Base-by-base conservation (phyloP, 1,139 yeast genomes). In the Yamadazyma trypodendri region DNA sequence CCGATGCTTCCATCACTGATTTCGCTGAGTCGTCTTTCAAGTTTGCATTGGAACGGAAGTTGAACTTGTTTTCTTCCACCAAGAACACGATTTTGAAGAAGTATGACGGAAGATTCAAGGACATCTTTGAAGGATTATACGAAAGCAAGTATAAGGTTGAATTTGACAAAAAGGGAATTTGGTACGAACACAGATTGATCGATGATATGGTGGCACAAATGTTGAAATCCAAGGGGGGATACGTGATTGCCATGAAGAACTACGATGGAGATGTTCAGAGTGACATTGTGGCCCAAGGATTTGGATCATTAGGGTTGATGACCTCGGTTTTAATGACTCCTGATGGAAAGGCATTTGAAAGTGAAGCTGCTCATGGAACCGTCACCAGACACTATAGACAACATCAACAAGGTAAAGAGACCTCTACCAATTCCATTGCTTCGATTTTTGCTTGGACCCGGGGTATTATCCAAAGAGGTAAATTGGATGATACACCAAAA, bases 191-290 rank as follows among this genome's bases (percentile, higher is more conserved):
- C 60, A 79, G 94, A 64, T 73, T 84, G 50, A 84, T 84, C 47
- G 94, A 84, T 60, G 94, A 84, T 59, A 84, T 84, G 90, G 94
- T 84, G 46, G 94, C 94, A 4, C 94, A 84, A 64, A 84, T 84
- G 94, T 67, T 84, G 58, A 84, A 84, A 61, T 83, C 90, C 20
- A 81, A 79, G 57, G 94, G 94, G 60, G 94, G 94, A 9, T 84
- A 77, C 57, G 79, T 84, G 50, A 81, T 84, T 72, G 94, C 94
- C 34, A 72, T 84, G 75, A 84, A 84, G 65, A 84, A 84, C 63
- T 84, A 84, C 57, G 94, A 84, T 60, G 94, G 94, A 63, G 94
- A 84, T 61, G 94, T 84, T 39, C 88, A 84, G 63, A 80, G 87
- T 6, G 94, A 84, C 59, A 83, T 84, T 51, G 90, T 84, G 39